These are phyloP conservation scores for Lagenidium sp. DNA, from an alignment of 352 stramenopile species.

Conservation along the genomic window DNA sequence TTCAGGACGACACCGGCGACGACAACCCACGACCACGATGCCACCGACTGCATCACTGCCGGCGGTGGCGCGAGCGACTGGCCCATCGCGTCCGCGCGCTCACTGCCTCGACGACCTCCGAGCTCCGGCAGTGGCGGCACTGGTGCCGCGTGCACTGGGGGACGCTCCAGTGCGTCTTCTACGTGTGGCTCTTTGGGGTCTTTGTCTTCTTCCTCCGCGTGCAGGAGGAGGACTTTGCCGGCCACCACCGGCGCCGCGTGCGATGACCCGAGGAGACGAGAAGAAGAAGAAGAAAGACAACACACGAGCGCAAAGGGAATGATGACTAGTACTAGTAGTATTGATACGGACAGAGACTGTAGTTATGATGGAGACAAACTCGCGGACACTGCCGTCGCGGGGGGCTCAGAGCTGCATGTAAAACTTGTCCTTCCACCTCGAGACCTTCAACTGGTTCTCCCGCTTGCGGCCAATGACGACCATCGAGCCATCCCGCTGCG, in stretches of 20 bases:
- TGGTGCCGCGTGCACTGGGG: constrained; percentile 47
- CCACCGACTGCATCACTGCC: too few relatives aligned
- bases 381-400: too few relatives aligned
- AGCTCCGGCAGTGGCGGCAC: constrained; percentile 27
- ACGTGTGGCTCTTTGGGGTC: constrained; percentile 47
- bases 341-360: too few relatives aligned
- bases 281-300: too few relatives aligned
- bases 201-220: constrained; percentile 56
- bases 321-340: too few relatives aligned
- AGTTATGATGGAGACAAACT: too few relatives aligned
- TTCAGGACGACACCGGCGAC: too few relatives aligned
- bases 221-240: constrained; percentile 44
- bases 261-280: background rate
- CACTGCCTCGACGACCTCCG: too few relatives aligned
- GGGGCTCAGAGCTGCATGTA: background rate
- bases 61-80: too few relatives aligned
- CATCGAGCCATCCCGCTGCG: background rate
- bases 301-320: too few relatives aligned
- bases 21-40: too few relatives aligned
- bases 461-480: background rate
- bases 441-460: too few relatives aligned
- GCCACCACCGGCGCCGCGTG: constrained; percentile 9
- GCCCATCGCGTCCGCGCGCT: background rate
- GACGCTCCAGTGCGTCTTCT: constrained; percentile 49
- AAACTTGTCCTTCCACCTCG: background rate